phyloP scores from a whole-genome alignment of 2,329 filamentous ascomycete genomes.

The Eurotiales sp. region DNA sequence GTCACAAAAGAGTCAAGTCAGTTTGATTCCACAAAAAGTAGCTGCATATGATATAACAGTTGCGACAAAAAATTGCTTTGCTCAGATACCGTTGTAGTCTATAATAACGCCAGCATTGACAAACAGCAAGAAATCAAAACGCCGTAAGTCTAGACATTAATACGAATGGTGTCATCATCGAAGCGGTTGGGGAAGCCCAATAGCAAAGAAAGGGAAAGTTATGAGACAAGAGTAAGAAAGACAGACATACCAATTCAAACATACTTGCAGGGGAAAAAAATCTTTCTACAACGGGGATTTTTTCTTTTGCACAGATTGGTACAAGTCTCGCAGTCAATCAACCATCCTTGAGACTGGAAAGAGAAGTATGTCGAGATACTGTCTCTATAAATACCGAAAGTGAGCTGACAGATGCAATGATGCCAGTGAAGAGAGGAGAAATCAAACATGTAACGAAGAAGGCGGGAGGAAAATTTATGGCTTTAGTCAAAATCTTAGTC shows the following conservation, averaged over 20 bases:
- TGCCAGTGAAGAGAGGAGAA: constrained; percentile 4
- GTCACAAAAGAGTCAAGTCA: background rate
- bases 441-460: constrained; percentile 9
- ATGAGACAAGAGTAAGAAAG: constrained; percentile 17
- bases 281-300: constrained; percentile 2
- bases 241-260: constrained; percentile 21
- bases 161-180: constrained; percentile 44
- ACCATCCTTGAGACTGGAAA: background rate
- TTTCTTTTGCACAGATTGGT: constrained; percentile 4
- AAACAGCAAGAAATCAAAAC: constrained; percentile 51
- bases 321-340: background rate
- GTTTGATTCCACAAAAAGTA: background rate
- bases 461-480: constrained; percentile 16
- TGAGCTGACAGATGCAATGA: background rate
- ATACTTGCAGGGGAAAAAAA: background rate
- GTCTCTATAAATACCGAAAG: background rate
- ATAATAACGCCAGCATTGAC: constrained; percentile 57
- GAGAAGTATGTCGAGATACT: background rate
- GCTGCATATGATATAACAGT: background rate
- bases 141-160: constrained; percentile 44
- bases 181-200: constrained; percentile 19
- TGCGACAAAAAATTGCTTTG: constrained; percentile 31
- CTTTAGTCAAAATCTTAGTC: constrained; percentile 1
- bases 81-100: constrained; percentile 99
- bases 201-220: constrained; percentile 13